Base-by-base conservation (phyloP, 2,329 filamentous ascomycete species). In the Ophiosphaerella korrae region DNA sequence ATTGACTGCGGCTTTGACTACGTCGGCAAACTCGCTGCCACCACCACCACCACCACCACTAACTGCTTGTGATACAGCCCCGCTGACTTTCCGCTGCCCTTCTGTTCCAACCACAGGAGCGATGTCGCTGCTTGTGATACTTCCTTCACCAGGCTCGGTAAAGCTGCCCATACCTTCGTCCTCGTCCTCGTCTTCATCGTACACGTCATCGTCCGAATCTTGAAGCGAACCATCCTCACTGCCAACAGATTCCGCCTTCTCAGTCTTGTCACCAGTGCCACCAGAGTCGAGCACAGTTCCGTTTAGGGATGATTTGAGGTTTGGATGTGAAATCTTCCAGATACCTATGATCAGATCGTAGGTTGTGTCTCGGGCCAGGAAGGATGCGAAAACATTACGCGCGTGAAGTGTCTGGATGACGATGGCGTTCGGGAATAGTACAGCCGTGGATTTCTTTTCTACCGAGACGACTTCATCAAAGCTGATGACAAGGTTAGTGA, bases 341-440 rank as follows among this genome's bases (percentile, higher is more conserved):
- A 99, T 97, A 52, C 95, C 95, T 60, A 99, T 89, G 69, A 99
- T 92, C 39, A 99, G 79, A 70, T 99, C 95, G 68, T 97, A 99
- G 0, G 95, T 97, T 2, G 92, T 91, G 74, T 99, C 94, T 70
- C 94, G 84, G 66, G 91, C 94, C 5, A 96, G 88, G 60, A 99
- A 90, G 75, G 92, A 97, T 48, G 94, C 92, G 75, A 99, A 99
- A 1, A 95, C 87, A 67, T 99, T 94, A 60, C 94, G 92, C 37
- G 94, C 92, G 71, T 99, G 94, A 11, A 97, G 78, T 0, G 94
- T 99, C 42, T 95, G 92, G 37, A 99, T 96, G 76, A 96, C 94
- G 48, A 99, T 89, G 3, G 93, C 95, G 68, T 99, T 99, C 52
- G 95, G 96, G 76, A 99, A 97, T 1, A 99, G 81, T 53, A 99